Evolutionary conservation across 2,329 filamentous ascomycete genomes (phyloP).

Genomic region (Anthostomella pinea): DNA sequence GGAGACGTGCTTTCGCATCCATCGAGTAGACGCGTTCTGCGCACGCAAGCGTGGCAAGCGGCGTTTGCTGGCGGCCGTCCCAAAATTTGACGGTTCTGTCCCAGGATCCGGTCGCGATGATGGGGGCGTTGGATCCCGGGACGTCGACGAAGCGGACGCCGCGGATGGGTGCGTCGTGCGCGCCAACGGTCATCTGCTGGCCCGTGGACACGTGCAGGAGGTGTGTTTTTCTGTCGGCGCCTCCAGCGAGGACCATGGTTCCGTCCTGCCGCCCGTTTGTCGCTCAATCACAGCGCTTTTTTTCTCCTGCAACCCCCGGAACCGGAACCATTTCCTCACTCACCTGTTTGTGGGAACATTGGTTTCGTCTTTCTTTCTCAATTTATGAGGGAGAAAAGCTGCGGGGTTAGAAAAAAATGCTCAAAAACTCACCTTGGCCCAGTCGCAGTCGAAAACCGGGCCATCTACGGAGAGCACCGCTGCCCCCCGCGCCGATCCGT

Average conservation of each 20-base stretch:
- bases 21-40: conserved; percentile 47
- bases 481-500: conserved; percentile 21
- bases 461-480: conserved; percentile 23
- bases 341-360: conserved; percentile 23
- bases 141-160: conserved; percentile 32
- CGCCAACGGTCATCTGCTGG: conserved; percentile 25
- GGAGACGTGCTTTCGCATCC: conserved; percentile 28
- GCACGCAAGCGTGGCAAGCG: conserved; percentile 42
- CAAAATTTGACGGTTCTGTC: conserved; percentile 57
- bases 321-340: conserved; percentile 9
- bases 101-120: conserved; percentile 45
- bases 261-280: conserved; percentile 30
- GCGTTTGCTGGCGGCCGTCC: conserved; percentile 47
- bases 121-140: conserved; percentile 18
- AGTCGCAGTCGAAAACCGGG: conserved; percentile 35
- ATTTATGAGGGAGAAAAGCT: conserved; percentile 15
- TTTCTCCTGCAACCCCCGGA: background rate
- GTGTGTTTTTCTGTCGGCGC: conserved; percentile 32
- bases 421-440: conserved; percentile 35
- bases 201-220: conserved; percentile 29
- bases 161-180: conserved; percentile 33
- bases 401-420: conserved; percentile 29
- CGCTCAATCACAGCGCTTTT: conserved; percentile 6
- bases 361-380: conserved; percentile 19
- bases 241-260: conserved; percentile 29